Conservation (phyloP, 169 alveolate genomes). For the Cryptosporidium tyzzeri region DNA sequence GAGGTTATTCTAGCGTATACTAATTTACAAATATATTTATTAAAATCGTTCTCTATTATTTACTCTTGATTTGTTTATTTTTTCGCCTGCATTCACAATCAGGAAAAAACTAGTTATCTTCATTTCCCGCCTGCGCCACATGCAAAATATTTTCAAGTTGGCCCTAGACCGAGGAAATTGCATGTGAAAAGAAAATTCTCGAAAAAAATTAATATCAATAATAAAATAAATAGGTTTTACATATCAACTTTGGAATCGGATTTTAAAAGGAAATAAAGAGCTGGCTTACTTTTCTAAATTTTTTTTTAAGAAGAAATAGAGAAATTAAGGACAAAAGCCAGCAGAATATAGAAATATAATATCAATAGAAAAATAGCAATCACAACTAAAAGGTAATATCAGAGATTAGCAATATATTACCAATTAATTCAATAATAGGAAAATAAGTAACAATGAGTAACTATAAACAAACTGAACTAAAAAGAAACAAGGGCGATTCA, state of each 20-base stretch:
- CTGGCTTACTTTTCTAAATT: background rate
- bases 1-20: background rate
- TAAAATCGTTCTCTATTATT: no score
- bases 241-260: background rate
- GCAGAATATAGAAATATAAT: background rate
- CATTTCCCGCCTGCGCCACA: conserved; percentile 37
- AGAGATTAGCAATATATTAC: background rate
- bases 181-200: conserved; percentile 16
- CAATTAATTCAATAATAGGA: background rate
- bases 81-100: background rate
- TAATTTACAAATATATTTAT: background rate
- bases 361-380: background rate
- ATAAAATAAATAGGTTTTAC: background rate
- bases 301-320: background rate
- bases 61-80: background rate
- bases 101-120: background rate
- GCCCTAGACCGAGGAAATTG: conserved; percentile 49
- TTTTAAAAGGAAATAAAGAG: background rate
- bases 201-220: background rate
- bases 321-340: background rate
- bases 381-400: background rate
- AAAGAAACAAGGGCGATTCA: conserved; percentile 20
- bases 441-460: background rate
- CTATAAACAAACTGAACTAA: conserved; percentile 36
- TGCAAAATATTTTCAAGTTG: conserved; percentile 12